Conservation (phyloP, 176 grass and related monocot genomes). For the Leersia perrieri region DNA sequence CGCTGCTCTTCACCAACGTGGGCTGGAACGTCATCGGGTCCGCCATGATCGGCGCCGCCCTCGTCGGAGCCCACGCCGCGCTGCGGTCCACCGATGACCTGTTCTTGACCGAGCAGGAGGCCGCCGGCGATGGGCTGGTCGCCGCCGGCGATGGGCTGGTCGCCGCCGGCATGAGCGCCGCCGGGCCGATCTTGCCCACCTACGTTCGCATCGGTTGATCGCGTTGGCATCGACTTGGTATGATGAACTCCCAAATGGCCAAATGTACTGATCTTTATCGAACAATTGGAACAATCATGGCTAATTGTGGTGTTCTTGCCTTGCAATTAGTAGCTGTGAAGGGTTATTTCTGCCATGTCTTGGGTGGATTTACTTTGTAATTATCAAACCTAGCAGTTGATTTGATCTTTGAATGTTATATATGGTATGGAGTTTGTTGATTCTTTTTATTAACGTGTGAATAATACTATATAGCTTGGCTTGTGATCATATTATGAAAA, state of each 20-base stretch:
- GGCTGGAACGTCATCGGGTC: conserved; percentile 77
- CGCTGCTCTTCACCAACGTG: conserved; percentile 75
- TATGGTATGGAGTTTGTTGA: not conserved
- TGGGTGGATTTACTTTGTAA: conserved; percentile 7
- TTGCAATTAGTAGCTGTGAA: not conserved
- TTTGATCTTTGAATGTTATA: not conserved
- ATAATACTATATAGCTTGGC: not conserved
- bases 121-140: conserved; percentile 55
- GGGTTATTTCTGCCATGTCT: not conserved
- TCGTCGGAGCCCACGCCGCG: conserved; percentile 56
- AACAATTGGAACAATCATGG: not conserved
- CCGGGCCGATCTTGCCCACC: conserved; percentile 40
- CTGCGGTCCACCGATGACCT: conserved; percentile 81
- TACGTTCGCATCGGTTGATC: conserved; percentile 59
- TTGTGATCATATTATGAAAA: conserved; percentile 20
- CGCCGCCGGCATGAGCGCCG: conserved; percentile 31
- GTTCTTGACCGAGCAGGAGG: conserved; percentile 83
- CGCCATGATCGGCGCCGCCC: conserved; percentile 39
- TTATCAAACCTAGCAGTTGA: not conserved
- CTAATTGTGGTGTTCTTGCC: not conserved
- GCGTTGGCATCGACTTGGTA: not conserved
- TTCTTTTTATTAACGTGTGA: conserved; percentile 2
- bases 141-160: conserved; percentile 54
- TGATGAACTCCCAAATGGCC: not conserved
- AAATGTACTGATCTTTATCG: not conserved